A percentile compares a stretch with the other conserved stretches of the same genome.
Conservation (phyloP, 2,329 filamentous ascomycete species). For the Talaromyces sp. region DNA sequence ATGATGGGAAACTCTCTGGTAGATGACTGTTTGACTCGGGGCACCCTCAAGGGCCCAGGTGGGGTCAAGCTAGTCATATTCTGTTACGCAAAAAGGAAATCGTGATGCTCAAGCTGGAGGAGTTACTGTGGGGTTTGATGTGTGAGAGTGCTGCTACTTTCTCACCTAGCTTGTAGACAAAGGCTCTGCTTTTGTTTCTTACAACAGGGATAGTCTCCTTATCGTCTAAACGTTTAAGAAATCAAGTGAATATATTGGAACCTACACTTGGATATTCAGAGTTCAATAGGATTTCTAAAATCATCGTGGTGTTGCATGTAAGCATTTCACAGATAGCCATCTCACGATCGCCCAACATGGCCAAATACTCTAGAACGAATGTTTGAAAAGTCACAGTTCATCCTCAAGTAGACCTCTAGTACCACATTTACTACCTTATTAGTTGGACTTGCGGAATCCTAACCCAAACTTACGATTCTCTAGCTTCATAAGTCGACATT, state of each 20-base stretch:
- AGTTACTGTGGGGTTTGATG: neutral
- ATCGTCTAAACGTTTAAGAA: neutral
- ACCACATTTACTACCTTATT: neutral
- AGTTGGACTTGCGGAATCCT: too few species aligned
- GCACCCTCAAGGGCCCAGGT: neutral
- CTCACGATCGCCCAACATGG: neutral
- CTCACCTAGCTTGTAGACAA: neutral
- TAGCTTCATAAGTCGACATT: too few species aligned
- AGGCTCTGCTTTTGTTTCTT: neutral
- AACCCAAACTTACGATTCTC: too few species aligned
- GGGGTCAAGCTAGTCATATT: neutral
- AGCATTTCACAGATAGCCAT: neutral
- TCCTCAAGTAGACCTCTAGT: neutral
- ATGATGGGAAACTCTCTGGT: neutral
- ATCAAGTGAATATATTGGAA: neutral
- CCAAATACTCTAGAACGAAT: neutral
- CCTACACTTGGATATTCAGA: neutral
- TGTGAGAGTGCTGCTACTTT: neutral
- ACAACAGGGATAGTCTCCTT: too few species aligned
- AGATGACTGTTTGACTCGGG: neutral
- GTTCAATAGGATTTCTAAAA: neutral
- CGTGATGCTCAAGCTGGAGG: slow-evolving; percentile 4
- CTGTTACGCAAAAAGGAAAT: neutral
- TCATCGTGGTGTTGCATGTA: neutral
- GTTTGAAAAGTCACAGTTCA: neutral